Evolutionary conservation across 2,329 filamentous ascomycete species (phyloP).

Genomic region (Hypoxylon sp.): DNA sequence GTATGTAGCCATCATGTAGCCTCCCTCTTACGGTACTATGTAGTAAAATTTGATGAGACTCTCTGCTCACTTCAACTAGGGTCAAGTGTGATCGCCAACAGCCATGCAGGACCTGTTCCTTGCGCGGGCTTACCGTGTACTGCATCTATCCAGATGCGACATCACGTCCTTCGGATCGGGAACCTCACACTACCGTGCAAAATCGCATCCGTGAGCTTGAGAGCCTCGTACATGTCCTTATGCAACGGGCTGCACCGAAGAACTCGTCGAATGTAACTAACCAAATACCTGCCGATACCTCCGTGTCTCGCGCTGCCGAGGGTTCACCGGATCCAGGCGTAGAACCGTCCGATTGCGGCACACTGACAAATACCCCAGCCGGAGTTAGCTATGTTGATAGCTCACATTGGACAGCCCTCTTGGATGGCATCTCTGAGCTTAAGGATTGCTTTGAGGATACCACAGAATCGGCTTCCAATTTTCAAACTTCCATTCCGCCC

Average conservation of each 20-base stretch:
- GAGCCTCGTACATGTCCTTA: constrained; percentile 49
- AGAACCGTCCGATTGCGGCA: constrained; percentile 50
- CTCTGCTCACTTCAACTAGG: constrained; percentile 25
- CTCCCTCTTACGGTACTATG: constrained; percentile 6
- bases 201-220: constrained; percentile 52
- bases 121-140: constrained; percentile 32
- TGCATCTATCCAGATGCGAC: constrained; percentile 41
- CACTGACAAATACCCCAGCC: constrained; percentile 46
- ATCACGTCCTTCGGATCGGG: constrained; percentile 26
- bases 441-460: constrained; percentile 54
- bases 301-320: constrained; percentile 11
- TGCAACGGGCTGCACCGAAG: constrained; percentile 39
- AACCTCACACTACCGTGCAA: constrained; percentile 33
- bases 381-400: constrained; percentile 54
- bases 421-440: constrained; percentile 58
- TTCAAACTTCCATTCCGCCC: background rate
- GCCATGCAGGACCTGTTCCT: constrained; percentile 42
- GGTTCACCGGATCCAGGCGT: constrained; percentile 19
- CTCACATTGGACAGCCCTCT: constrained; percentile 58
- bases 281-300: constrained; percentile 2
- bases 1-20: constrained; percentile 39
- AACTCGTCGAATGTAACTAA: constrained; percentile 17
- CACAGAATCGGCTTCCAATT: constrained; percentile 33
- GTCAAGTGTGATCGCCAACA: constrained; percentile 43
- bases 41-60: background rate